Percentiles rank a stretch among this genome's conserved stretches.
Evolutionary conservation across 2,329 filamentous ascomycete species (phyloP).

Genomic region (Biscogniauxia marginata): DNA sequence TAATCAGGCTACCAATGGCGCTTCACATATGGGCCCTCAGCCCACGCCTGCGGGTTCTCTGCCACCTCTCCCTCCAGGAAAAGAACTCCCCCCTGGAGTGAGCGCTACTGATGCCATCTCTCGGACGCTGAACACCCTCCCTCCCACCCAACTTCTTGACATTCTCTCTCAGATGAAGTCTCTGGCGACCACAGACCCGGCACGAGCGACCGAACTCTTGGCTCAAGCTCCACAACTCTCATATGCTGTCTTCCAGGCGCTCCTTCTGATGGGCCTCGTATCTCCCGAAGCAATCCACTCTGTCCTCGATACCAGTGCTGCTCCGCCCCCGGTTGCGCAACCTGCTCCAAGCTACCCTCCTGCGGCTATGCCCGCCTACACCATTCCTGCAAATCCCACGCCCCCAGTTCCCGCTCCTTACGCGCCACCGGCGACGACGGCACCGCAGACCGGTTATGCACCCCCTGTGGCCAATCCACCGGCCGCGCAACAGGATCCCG

Average conservation of each 20-base stretch:
- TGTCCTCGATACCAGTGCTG: constrained; percentile 64
- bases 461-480: constrained; percentile 39
- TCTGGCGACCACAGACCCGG: constrained; percentile 77
- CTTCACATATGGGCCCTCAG: constrained; percentile 34
- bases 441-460: constrained; percentile 39
- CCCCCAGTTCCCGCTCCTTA: constrained; percentile 49
- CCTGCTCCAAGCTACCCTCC: constrained; percentile 38
- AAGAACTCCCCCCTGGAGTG: constrained; percentile 78
- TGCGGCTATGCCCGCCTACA: constrained; percentile 35
- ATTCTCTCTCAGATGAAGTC: constrained; percentile 94
- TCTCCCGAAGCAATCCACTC: constrained; percentile 79
- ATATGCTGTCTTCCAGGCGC: constrained; percentile 92
- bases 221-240: constrained; percentile 87
- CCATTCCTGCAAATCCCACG: constrained; percentile 43
- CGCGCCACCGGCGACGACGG: constrained; percentile 40
- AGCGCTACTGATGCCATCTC: constrained; percentile 90
- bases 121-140: constrained; percentile 81
- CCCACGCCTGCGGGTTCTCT: constrained; percentile 51
- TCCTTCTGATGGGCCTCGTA: constrained; percentile 89
- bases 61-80: constrained; percentile 79
- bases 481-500: constrained; percentile 54
- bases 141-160: constrained; percentile 85
- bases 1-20: constrained; percentile 28
- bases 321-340: constrained; percentile 39
- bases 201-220: constrained; percentile 81